phyloP scores from a whole-genome alignment of 768 basidiomycete species.

The Termitomyces sp. region DNA sequence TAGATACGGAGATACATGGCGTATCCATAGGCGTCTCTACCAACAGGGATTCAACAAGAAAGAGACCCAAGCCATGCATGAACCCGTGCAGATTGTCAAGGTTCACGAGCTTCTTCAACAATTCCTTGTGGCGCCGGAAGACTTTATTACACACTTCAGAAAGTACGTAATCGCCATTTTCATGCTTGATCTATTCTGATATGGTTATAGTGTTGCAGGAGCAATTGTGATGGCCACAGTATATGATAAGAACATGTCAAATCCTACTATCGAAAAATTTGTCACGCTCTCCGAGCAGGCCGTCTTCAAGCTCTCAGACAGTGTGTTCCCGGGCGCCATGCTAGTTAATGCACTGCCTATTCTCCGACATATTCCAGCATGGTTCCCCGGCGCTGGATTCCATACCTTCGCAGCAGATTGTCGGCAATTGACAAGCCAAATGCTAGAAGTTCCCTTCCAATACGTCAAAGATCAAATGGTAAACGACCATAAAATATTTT shows the following conservation, averaged over 20 bases:
- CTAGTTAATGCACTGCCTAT: constrained; percentile 25
- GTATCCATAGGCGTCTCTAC: constrained; percentile 22
- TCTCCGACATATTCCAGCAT: constrained; percentile 30
- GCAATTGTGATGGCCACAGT: constrained; percentile 20
- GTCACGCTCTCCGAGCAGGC: constrained; percentile 19
- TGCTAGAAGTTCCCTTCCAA: not conserved
- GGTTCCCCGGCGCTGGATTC: constrained; percentile 31
- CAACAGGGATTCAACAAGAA: constrained; percentile 23
- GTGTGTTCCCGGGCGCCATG: constrained; percentile 17
- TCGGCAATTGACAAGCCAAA: constrained; percentile 1
- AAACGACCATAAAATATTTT: no score
- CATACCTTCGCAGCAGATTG: constrained; percentile 11
- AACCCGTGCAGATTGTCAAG: constrained; percentile 20
- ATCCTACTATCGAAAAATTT: constrained; percentile 17
- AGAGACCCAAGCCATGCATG: constrained; percentile 14
- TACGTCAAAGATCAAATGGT: constrained; percentile 3
- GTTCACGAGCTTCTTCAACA: constrained; percentile 16
- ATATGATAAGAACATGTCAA: constrained; percentile 23
- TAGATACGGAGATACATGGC: constrained; percentile 26
- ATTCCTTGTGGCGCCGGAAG: constrained; percentile 13
- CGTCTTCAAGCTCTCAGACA: constrained; percentile 3
- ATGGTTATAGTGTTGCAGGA: constrained; percentile 2
- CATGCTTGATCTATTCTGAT: not conserved
- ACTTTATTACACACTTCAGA: constrained; percentile 11
- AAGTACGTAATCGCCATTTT: not conserved